Conservation (phyloP, 345 rosid species). For the Salix viminalis region DNA sequence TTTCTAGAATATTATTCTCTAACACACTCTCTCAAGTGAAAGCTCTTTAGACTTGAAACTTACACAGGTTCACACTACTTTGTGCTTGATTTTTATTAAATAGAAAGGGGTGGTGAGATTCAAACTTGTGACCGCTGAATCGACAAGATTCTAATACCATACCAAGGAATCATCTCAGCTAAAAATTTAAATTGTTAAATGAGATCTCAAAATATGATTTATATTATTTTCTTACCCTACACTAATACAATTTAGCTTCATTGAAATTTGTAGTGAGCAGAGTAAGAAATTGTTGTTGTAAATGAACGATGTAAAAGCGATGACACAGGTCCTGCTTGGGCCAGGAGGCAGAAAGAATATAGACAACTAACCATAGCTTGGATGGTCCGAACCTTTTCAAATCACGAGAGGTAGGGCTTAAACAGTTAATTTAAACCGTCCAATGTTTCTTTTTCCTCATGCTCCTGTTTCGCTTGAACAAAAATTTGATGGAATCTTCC, state of each 20-base stretch:
- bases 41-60: too few species aligned
- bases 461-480: slow-evolving; percentile 4
- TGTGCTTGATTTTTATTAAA: too few species aligned
- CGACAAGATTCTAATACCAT: too few species aligned
- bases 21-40: too few species aligned
- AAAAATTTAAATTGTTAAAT: too few species aligned
- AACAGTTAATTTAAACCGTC: slow-evolving; percentile 28
- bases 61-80: too few species aligned
- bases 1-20: too few species aligned
- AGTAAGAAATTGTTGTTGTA: background rate
- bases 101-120: rapidly evolving
- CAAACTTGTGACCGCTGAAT: rapidly evolving
- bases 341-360: slow-evolving; percentile 35
- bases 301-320: background rate
- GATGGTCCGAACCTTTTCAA: slow-evolving; percentile 22
- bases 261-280: too few species aligned
- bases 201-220: too few species aligned
- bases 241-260: too few species aligned
- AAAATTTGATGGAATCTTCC: slow-evolving; percentile 24
- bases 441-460: slow-evolving; percentile 17
- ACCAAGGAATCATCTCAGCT: too few species aligned
- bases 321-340: background rate
- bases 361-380: slow-evolving; percentile 24
- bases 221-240: too few species aligned
- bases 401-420: slow-evolving; percentile 28